These are phyloP conservation scores for Lactifluus volemus DNA, from an alignment of 768 basidiomycete genomes.

Conservation along the genomic window DNA sequence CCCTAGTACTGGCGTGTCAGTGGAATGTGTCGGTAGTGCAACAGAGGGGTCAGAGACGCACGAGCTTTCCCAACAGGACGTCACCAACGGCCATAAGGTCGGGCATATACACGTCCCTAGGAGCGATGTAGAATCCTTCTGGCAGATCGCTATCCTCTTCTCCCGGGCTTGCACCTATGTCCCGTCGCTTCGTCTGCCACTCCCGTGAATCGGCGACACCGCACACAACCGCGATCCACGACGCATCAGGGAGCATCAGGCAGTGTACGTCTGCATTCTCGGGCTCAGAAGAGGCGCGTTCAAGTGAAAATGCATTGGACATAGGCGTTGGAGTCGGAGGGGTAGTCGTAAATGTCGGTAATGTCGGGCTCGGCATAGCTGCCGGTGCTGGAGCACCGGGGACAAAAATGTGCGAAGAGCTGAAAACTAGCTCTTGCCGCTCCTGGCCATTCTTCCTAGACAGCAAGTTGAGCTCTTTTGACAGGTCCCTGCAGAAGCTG, in stretches of 20 bases:
- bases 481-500: conserved; percentile 1
- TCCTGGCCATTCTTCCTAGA: background rate
- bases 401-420: conserved; percentile 43
- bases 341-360: conserved; percentile 24
- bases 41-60: conserved; percentile 27
- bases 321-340: conserved; percentile 23
- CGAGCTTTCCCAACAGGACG: conserved; percentile 70
- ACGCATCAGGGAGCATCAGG: conserved; percentile 50
- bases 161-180: conserved; percentile 20
- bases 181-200: conserved; percentile 30
- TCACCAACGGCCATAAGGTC: conserved; percentile 68
- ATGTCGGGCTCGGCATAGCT: conserved; percentile 9
- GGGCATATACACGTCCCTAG: conserved; percentile 74
- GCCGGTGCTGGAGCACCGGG: conserved; percentile 27
- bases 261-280: conserved; percentile 22
- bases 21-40: background rate
- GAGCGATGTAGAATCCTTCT: conserved; percentile 66
- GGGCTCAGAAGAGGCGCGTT: background rate
- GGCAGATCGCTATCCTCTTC: conserved; percentile 39
- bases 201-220: conserved; percentile 55
- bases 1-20: conserved; percentile 36
- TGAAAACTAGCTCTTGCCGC: conserved; percentile 28
- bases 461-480: conserved; percentile 7
- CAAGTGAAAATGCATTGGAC: conserved; percentile 17
- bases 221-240: conserved; percentile 77